Conservation (phyloP, 1,139 yeast species). For the Zygosaccharomyces sapae region DNA sequence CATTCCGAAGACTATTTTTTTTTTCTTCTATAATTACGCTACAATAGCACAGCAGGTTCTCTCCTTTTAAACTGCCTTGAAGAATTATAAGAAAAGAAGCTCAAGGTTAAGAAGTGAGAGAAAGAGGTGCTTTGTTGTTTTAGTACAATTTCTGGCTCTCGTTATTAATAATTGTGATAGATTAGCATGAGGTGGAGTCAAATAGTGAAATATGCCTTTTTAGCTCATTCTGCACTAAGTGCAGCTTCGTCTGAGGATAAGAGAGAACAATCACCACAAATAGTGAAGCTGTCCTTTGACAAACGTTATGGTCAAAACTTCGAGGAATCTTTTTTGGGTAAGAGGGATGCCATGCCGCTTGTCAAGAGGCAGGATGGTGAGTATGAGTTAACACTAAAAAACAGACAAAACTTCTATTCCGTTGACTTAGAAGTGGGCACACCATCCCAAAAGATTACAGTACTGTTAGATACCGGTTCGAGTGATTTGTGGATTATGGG, state of each 20-base stretch:
- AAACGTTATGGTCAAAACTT: slow-evolving; percentile 12
- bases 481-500: slow-evolving; percentile 60
- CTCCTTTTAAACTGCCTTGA: background rate
- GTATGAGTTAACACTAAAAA: slow-evolving; percentile 40
- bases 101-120: background rate
- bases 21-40: background rate
- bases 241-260: slow-evolving; percentile 1
- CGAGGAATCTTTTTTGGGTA: slow-evolving; percentile 6
- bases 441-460: slow-evolving; percentile 47
- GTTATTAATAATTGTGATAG: background rate
- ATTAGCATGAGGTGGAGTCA: background rate
- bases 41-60: background rate
- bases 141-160: background rate
- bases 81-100: background rate
- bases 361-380: slow-evolving; percentile 13
- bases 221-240: slow-evolving; percentile 1
- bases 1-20: no score
- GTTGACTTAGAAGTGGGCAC: slow-evolving; percentile 50
- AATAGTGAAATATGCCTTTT: background rate
- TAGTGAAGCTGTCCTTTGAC: slow-evolving; percentile 10
- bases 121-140: background rate
- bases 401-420: slow-evolving; percentile 48
- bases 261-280: background rate
- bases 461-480: slow-evolving; percentile 65
- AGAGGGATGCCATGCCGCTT: slow-evolving; percentile 2